Conservation (phyloP, 345 rosid genomes). For the Salix viminalis region DNA sequence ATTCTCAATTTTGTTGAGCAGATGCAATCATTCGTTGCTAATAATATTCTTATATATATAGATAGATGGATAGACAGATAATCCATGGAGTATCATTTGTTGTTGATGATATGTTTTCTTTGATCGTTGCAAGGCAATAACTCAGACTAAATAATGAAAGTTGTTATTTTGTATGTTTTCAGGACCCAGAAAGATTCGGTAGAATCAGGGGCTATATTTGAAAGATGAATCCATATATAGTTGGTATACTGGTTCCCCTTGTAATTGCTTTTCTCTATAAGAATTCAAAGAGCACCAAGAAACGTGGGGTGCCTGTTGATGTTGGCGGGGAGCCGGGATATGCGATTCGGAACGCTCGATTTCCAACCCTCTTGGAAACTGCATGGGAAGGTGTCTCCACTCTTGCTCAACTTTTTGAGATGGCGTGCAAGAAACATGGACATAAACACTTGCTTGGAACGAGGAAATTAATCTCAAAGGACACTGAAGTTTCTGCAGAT, state of each 20-base stretch:
- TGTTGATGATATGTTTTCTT: not conserved
- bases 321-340: conserved; percentile 84
- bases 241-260: conserved; percentile 69
- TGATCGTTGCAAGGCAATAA: not conserved
- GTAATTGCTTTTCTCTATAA: conserved; percentile 56
- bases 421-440: conserved; percentile 53
- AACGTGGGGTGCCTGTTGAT: conserved; percentile 72
- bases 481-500: conserved; percentile 49
- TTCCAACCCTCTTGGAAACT: conserved; percentile 47
- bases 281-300: conserved; percentile 51
- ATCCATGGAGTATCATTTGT: not conserved
- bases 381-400: conserved; percentile 77
- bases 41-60: not conserved
- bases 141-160: not conserved
- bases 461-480: conserved; percentile 59
- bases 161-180: conserved; percentile 6
- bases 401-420: conserved; percentile 85
- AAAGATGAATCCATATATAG: conserved; percentile 71
- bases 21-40: not conserved
- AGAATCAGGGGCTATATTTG: not conserved
- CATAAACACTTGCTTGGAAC: conserved; percentile 74
- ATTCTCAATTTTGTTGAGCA: not conserved
- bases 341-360: conserved; percentile 57
- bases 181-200: conserved; percentile 11
- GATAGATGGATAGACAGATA: not conserved